These are phyloP conservation scores for Lasiodiplodia theobromae DNA, from an alignment of 2,329 filamentous ascomycete genomes.

Conservation along the genomic window DNA sequence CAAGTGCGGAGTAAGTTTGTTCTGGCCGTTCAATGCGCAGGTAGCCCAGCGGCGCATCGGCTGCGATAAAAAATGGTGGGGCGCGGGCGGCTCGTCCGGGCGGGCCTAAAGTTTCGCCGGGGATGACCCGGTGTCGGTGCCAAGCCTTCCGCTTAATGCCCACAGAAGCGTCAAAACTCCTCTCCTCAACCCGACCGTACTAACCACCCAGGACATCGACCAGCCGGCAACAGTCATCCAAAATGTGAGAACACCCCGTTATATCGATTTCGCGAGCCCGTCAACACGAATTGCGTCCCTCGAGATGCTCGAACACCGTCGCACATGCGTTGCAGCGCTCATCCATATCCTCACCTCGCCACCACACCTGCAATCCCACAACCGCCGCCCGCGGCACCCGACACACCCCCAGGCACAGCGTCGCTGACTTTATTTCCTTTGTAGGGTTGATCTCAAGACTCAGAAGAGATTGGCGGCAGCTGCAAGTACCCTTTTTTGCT, in stretches of 20 bases:
- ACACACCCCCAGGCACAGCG: conserved; percentile 35
- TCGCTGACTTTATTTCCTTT: conserved; percentile 42
- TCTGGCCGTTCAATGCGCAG: neutral
- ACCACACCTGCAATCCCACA: conserved; percentile 35
- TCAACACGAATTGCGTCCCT: conserved; percentile 6
- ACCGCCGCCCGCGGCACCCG: conserved; percentile 33
- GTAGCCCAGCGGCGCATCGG: neutral
- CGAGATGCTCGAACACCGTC: conserved; percentile 13
- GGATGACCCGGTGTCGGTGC: neutral
- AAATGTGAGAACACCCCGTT: conserved; percentile 49
- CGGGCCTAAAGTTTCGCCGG: conserved; percentile 6
- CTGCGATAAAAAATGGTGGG: conserved; percentile 1
- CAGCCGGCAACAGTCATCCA: conserved; percentile 49
- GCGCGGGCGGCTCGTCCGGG: neutral
- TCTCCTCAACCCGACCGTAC: conserved; percentile 25
- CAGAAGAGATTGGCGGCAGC: conserved; percentile 99
- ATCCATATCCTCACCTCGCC: conserved; percentile 34
- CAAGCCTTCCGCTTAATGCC: conserved; percentile 8
- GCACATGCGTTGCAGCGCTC: conserved; percentile 17
- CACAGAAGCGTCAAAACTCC: conserved; percentile 27
- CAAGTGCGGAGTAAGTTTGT: neutral
- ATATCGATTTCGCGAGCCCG: conserved; percentile 33
- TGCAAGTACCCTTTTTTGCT: conserved; percentile 48
- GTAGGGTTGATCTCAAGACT: conserved; percentile 98
- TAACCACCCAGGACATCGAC: conserved; percentile 37